Conservation (phyloP, 805 yeast species). For the Metschnikowia bowlesiae region DNA sequence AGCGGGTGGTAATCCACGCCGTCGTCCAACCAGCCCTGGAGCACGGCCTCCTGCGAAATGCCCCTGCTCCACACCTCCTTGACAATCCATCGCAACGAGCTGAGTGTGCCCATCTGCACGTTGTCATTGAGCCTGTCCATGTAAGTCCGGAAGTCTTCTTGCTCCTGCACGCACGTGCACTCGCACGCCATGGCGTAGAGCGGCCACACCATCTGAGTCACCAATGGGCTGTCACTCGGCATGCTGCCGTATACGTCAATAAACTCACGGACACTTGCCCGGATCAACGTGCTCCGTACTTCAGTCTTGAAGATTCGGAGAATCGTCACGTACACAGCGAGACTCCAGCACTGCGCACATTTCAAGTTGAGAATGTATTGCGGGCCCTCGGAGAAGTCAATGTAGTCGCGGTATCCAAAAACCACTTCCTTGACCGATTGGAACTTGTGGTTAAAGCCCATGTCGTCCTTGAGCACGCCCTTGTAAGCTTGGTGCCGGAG, state of each 20-base stretch:
- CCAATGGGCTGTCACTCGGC: conserved; percentile 43
- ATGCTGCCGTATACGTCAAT: conserved; percentile 43
- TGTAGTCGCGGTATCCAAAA: conserved; percentile 47
- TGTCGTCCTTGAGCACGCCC: conserved; percentile 9
- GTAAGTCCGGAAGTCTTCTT: conserved; percentile 24
- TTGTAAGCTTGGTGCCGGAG: conserved; percentile 25
- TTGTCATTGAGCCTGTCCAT: conserved; percentile 43
- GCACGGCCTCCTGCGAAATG: conserved; percentile 38
- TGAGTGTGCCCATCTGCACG: conserved; percentile 53
- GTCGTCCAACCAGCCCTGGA: conserved; percentile 44
- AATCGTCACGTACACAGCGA: conserved; percentile 30
- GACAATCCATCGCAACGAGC: conserved; percentile 39
- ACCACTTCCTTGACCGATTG: conserved; percentile 31
- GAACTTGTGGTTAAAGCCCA: conserved; percentile 18
- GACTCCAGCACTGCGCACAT: conserved; percentile 56
- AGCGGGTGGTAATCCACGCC: conserved; percentile 50
- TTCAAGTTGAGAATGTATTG: conserved; percentile 41
- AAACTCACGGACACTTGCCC: conserved; percentile 41
- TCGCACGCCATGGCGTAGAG: conserved; percentile 47
- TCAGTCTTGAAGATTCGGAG: conserved; percentile 26
- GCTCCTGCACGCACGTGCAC: conserved; percentile 31
- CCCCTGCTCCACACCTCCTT: conserved; percentile 46
- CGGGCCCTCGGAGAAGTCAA: conserved; percentile 17
- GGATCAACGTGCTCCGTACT: conserved; percentile 23
- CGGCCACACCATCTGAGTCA: conserved; percentile 65